These are phyloP conservation scores for Crucihimalaya himalaica DNA, from an alignment of 345 rosid species.

Conservation along the genomic window DNA sequence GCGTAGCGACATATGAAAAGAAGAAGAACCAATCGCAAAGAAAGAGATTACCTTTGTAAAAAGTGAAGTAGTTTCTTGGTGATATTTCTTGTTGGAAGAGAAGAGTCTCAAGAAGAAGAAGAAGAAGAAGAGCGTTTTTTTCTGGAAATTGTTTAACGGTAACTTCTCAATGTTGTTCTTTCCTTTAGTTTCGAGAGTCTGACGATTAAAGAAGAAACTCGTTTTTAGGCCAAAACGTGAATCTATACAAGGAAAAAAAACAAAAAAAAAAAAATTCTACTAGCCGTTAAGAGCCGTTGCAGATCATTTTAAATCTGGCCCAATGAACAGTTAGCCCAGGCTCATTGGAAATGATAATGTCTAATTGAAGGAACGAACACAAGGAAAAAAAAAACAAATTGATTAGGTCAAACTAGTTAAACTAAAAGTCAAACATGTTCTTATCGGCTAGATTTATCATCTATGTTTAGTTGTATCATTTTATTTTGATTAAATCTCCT, in stretches of 20 bases:
- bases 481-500: constrained; percentile 25
- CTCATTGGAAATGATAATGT: not conserved
- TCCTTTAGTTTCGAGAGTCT: constrained; percentile 1
- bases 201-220: constrained; percentile 8
- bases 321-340: not conserved
- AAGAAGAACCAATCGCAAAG: not conserved
- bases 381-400: not conserved
- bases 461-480: constrained; percentile 30
- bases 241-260: not conserved
- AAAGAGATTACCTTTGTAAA: not conserved
- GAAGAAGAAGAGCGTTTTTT: constrained; percentile 31
- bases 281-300: constrained; percentile 45
- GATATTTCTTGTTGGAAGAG: constrained; percentile 13
- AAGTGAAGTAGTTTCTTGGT: constrained; percentile 6
- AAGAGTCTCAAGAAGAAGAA: not conserved
- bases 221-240: not conserved
- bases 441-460: constrained; percentile 26
- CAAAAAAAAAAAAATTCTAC: not conserved
- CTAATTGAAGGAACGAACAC: not conserved
- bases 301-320: not conserved
- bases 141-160: constrained; percentile 27
- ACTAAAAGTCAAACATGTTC: constrained; percentile 7
- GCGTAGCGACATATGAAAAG: not conserved
- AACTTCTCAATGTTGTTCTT: constrained; percentile 11
- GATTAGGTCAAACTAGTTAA: not conserved